Evolutionary conservation across 2,329 filamentous ascomycete species (phyloP).

Genomic region (Rhinocladiella similis): DNA sequence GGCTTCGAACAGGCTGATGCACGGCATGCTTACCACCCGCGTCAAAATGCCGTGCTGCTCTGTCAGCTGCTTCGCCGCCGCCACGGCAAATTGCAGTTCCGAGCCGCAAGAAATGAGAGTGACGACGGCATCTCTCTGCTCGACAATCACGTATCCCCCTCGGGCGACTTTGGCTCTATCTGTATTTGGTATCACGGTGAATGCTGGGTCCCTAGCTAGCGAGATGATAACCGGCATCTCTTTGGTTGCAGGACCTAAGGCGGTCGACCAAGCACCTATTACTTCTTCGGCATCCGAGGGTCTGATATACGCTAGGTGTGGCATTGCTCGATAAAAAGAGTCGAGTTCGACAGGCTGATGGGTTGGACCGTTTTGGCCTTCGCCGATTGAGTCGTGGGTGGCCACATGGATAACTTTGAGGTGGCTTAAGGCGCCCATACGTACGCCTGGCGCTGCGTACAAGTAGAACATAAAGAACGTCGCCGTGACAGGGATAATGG

Average conservation of each 20-base stretch:
- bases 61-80: conserved; percentile 42
- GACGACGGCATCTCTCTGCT: conserved; percentile 34
- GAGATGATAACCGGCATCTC: conserved; percentile 39
- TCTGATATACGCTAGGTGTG: conserved; percentile 59
- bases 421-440: conserved; percentile 58
- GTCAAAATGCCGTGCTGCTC: conserved; percentile 33
- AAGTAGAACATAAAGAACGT: conserved; percentile 66
- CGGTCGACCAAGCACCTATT: conserved; percentile 54
- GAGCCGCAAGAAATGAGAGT: conserved; percentile 51
- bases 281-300: conserved; percentile 59
- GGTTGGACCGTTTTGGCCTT: conserved; percentile 61
- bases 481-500: conserved; percentile 45
- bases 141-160: conserved; percentile 40
- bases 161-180: conserved; percentile 35
- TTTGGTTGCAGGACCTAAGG: conserved; percentile 37
- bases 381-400: conserved; percentile 60
- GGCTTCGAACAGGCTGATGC: conserved; percentile 47
- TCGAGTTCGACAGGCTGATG: conserved; percentile 60
- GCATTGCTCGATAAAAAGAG: conserved; percentile 59
- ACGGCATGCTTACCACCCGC: conserved; percentile 50
- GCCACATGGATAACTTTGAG: conserved; percentile 59
- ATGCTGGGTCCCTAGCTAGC: conserved; percentile 25
- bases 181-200: conserved; percentile 20
- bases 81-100: conserved; percentile 47
- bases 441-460: conserved; percentile 55